Percentiles rank a stretch among this genome's conserved stretches.
phyloP scores from a whole-genome alignment of 2,329 filamentous ascomycete genomes.

The Penicillium psychrosexuale region DNA sequence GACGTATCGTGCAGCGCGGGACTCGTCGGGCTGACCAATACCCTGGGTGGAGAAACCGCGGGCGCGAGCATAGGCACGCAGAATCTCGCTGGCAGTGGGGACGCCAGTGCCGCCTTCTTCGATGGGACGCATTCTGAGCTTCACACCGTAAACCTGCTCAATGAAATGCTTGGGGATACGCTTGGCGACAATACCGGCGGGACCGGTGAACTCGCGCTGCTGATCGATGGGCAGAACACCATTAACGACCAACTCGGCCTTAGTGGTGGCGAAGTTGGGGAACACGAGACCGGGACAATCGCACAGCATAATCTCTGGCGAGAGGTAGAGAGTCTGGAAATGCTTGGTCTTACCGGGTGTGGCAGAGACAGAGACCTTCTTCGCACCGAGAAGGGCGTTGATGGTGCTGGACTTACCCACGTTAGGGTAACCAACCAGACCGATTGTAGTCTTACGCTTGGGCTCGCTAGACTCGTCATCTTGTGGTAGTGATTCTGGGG shows the following conservation, averaged over 20 bases:
- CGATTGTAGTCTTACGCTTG: constrained; percentile 75
- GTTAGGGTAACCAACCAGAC: constrained; percentile 95
- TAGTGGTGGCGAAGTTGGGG: constrained; percentile 94
- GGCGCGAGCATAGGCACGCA: constrained; percentile 81
- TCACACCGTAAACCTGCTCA: constrained; percentile 91
- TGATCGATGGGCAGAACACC: constrained; percentile 96
- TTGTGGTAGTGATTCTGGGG: constrained; percentile 51
- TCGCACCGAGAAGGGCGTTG: constrained; percentile 96
- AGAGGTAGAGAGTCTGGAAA: constrained; percentile 96
- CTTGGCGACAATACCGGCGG: constrained; percentile 74
- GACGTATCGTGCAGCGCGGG: constrained; percentile 80
- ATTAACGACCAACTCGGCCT: constrained; percentile 92
- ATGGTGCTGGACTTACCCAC: constrained; percentile 99
- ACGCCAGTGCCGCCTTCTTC: constrained; percentile 91
- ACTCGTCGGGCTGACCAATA: constrained; percentile 87
- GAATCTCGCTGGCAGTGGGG: constrained; percentile 79
- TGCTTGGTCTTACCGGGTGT: constrained; percentile 99
- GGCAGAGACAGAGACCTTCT: constrained; percentile 96
- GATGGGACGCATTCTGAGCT: constrained; percentile 71
- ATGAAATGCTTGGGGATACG: constrained; percentile 85
- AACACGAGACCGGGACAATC: constrained; percentile 99
- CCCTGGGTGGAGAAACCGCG: constrained; percentile 89
- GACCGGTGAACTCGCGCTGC: constrained; percentile 86
- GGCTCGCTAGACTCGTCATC: constrained; percentile 46
- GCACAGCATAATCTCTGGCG: constrained; percentile 83